Base-by-base conservation (phyloP, 345 rosid genomes). In the Rhizophora apiculata region DNA sequence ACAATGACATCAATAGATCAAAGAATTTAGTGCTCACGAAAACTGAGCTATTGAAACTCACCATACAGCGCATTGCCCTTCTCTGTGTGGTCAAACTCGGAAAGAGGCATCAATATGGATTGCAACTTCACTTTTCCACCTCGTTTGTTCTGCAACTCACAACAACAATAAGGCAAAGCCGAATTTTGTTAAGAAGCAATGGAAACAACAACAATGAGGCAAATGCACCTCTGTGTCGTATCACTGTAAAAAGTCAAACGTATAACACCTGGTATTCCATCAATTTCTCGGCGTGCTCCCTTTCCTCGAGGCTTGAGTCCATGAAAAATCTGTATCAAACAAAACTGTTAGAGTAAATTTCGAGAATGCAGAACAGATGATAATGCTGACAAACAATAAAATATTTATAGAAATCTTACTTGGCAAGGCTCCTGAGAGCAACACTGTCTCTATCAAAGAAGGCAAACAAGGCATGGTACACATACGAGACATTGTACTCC, bases 91-190 rank as follows among this genome's bases (percentile, higher is more conserved):
- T 77, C 76, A 68, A 72, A 77, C 31, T 77, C 80, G 5, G 80
- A 57, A 13, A 72, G 63, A 2, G 80, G 80, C 80, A 67, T 62
- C 62, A 72, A 32, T 24, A 77, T 72, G 29, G 72, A 58, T 32
- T 77, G 76, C 54, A 77, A 62, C 76, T 77, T 72, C 72, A 77
- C 80, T 77, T 72, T 72, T 52, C 80, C 80, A n/a, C 80, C 80
- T 4, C 80, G 54, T 72, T 72, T 77, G 73, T 77, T 77, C 80
- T 77, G 62, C 20, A 63, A 67, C n/a, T 37, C 36, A 36, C 32
- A n/a, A 19, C 32, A 51, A 32, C 27, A 26, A 64, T 1, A 13
- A 29, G 24, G 4, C 18, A 76, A 3, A 15, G 13, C n/a, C 20
- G 29, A 43, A 30, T 34, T 48, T 29, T 5, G 18, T 30, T 13